Conservation (phyloP, 1,139 yeast genomes). For the Torulaspora globosa region DNA sequence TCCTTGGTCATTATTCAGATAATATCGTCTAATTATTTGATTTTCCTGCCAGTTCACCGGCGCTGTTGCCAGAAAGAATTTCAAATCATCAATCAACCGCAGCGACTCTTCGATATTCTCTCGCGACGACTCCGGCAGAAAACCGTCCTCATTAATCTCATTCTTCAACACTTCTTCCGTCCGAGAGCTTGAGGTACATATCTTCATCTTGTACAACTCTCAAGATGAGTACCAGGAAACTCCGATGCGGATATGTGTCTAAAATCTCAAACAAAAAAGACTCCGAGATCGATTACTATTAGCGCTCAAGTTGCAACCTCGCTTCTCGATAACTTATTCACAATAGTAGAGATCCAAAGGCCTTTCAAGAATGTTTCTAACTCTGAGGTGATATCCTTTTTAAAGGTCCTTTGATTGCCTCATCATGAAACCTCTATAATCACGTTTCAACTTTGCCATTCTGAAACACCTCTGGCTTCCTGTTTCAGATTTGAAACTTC, state of each 20-base stretch:
- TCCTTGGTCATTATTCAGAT: conserved; percentile 83
- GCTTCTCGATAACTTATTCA: neutral
- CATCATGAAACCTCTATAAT: neutral
- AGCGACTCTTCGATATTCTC: conserved; percentile 46
- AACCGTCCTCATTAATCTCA: neutral
- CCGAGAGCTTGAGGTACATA: conserved; percentile 12
- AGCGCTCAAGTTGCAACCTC: neutral
- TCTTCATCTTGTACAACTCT: conserved; percentile 4
- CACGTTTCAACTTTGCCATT: conserved; percentile 10
- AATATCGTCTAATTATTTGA: conserved; percentile 82
- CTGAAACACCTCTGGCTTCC: conserved; percentile 3
- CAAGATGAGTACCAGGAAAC: neutral
- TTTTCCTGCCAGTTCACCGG: conserved; percentile 93
- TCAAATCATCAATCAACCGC: conserved; percentile 67
- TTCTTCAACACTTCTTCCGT: conserved; percentile 12
- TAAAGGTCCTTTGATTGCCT: conserved; percentile 12
- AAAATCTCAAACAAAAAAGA: neutral
- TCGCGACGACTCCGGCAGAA: conserved; percentile 8
- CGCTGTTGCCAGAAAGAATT: conserved; percentile 83
- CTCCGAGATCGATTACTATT: neutral
- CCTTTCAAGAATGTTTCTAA: conserved; percentile 17
- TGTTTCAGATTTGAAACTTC: neutral
- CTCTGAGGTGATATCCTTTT: conserved; percentile 16
- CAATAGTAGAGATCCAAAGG: neutral
- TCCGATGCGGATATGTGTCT: neutral